Evolutionary conservation across 2,329 filamentous ascomycete genomes (phyloP), one percentile per base, ranked within the genome.

Genomic region (Ceratocystis huliohia): DNA sequence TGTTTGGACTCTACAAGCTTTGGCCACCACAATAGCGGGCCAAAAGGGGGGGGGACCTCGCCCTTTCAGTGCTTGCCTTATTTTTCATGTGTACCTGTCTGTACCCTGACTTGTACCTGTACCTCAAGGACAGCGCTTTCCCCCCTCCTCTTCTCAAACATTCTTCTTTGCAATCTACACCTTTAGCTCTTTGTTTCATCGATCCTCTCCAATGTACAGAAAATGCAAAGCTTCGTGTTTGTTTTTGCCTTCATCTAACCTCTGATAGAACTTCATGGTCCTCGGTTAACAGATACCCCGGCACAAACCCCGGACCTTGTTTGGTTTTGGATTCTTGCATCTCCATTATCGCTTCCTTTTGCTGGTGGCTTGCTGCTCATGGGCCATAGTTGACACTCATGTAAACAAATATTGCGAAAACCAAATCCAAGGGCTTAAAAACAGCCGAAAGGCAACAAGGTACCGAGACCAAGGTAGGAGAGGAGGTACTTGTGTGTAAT

Each of bases 1-100:
- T 37, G 53, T 59, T 59, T 59, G 53, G 28, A 30, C 33, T 37
- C 53, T 59, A 59, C 53, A 59, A 59, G 53, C 53, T 59, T 59
- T 30, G 53, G 53, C 53, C 53, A 59, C 53, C 53, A 15, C 2
- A 57, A 33, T 59, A 59, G 28, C 53, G 15, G 25, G 25, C 53
- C 46, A 3, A 30, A 5, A 15, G 25, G 22, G 17, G 53, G 5
- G 30, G 22, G 13, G 15, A 5, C 22, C 13, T 30, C 46, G 46
- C 6, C 46, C 46, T 37, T 37, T 10, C 10, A 41, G 6, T 10
- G 8, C n/a, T 25, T 50, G 2, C 46, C 46, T 50, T 41, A 3
- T 13, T 50, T 20, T 50, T n/a, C 17, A n/a, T 25, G 15, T 50
- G 22, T 50, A 50, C 6, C n/a, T 50, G 17, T 6, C 5, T n/a